phyloP scores from a whole-genome alignment of 768 basidiomycete species.

The Tephrocybe sp. region DNA sequence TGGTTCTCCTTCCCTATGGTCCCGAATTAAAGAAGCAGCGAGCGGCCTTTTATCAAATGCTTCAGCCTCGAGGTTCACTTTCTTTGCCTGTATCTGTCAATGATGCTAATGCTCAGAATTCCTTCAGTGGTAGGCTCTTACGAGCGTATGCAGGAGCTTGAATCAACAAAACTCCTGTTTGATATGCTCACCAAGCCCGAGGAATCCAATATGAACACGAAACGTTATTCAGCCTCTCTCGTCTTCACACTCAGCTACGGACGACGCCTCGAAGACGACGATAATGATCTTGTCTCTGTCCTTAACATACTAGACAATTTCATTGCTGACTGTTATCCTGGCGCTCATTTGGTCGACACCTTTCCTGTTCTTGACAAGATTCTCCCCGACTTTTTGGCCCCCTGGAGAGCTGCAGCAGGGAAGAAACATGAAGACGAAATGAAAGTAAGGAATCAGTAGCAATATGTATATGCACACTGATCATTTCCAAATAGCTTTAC shows the following conservation, averaged over 20 bases:
- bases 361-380: constrained; percentile 12
- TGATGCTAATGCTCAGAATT: not conserved
- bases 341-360: constrained; percentile 11
- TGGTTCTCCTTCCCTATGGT: constrained; percentile 5
- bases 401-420: constrained; percentile 10
- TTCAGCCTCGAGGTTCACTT: constrained; percentile 6
- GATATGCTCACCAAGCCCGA: constrained; percentile 8
- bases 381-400: constrained; percentile 10
- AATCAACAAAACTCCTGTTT: constrained; percentile 5
- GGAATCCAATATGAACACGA: not conserved
- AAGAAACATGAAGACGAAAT: constrained; percentile 11
- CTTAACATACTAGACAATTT: constrained; percentile 21
- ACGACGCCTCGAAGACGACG: constrained; percentile 19
- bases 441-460: constrained; percentile 1
- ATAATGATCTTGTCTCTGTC: constrained; percentile 19
- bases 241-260: constrained; percentile 22
- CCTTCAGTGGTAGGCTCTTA: constrained; percentile 6
- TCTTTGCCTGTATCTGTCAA: too few species aligned
- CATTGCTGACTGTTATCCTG: constrained; percentile 19
- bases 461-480: not conserved
- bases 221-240: constrained; percentile 17
- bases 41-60: constrained; percentile 12
- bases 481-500: constrained; percentile 14
- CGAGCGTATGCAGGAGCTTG: constrained; percentile 12
- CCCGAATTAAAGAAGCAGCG: constrained; percentile 4